Percentiles rank a stretch among this genome's conserved stretches.
These are phyloP conservation scores for Fusarium sp. DNA, from an alignment of 2,329 filamentous ascomycete species.

Conservation along the genomic window DNA sequence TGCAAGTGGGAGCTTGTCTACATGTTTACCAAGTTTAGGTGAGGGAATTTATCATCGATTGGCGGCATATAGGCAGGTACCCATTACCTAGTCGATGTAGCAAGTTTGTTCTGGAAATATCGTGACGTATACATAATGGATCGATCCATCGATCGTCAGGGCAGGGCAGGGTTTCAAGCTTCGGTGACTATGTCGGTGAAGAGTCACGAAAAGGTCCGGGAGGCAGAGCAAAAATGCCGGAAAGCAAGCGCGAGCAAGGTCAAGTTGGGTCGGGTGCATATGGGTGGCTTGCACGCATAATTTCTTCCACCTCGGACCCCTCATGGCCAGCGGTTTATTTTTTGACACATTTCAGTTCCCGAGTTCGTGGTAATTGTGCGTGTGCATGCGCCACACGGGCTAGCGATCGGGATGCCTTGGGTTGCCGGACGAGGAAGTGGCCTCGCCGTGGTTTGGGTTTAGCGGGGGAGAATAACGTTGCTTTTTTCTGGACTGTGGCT, in stretches of 20 bases:
- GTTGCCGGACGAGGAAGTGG: background rate
- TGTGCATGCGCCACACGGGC: slow-evolving; percentile 1
- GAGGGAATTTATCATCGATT: slow-evolving; percentile 27
- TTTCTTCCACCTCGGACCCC: background rate
- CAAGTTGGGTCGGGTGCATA: background rate
- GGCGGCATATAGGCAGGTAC: no score
- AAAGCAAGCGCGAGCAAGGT: background rate
- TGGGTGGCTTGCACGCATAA: background rate
- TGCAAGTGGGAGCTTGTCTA: slow-evolving; percentile 18
- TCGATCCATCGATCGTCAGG: background rate
- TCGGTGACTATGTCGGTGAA: slow-evolving; percentile 37
- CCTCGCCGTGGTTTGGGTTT: slow-evolving; percentile 21
- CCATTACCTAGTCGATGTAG: slow-evolving; percentile 1
- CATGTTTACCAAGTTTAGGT: slow-evolving; percentile 2
- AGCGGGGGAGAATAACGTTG: slow-evolving; percentile 26
- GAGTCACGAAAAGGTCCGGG: slow-evolving; percentile 20
- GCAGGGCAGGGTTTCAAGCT: background rate
- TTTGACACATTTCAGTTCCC: background rate
- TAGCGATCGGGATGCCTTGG: slow-evolving; percentile 5
- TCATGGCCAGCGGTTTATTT: background rate
- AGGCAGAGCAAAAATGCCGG: background rate
- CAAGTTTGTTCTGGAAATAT: background rate
- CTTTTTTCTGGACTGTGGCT: slow-evolving; percentile 1
- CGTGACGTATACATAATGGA: slow-evolving; percentile 6
- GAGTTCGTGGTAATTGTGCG: slow-evolving; percentile 4